Evolutionary conservation across 1,284 basidiomycete genomes (phyloP).

Genomic region (Microbotryomycetes sp.): DNA sequence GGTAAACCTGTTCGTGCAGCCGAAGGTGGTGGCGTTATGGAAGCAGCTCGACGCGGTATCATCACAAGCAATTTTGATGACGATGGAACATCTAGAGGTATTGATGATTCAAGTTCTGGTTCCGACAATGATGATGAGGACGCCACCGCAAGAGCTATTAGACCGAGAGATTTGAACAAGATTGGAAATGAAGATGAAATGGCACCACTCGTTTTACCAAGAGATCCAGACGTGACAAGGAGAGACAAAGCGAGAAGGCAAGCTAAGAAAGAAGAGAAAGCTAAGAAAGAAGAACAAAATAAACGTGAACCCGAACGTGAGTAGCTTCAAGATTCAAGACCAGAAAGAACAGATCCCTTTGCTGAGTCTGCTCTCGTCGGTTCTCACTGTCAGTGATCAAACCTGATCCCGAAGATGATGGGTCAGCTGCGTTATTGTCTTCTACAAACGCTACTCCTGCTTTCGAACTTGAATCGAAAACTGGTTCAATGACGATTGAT

Average conservation of each 20-base stretch:
- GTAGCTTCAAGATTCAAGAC: neutral
- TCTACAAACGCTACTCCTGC: constrained; percentile 19
- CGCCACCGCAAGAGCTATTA: constrained; percentile 5
- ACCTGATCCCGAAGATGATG: constrained; percentile 15
- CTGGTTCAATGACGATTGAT: constrained; percentile 23
- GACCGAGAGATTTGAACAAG: constrained; percentile 29
- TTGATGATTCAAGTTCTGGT: too few species aligned
- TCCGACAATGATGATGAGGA: constrained; percentile 17
- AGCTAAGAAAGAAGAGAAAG: constrained; percentile 22
- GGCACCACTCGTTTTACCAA: constrained; percentile 35
- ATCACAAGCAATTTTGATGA: constrained; percentile 6
- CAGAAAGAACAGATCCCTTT: too few species aligned
- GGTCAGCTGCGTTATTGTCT: constrained; percentile 5
- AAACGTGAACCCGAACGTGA: constrained; percentile 1
- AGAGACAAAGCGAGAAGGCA: constrained; percentile 27
- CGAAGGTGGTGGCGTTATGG: constrained; percentile 30
- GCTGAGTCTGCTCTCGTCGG: too few species aligned
- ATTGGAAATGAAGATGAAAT: constrained; percentile 36
- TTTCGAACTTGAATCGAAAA: constrained; percentile 26
- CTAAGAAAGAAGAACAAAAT: constrained; percentile 15
- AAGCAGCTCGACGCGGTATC: constrained; percentile 15
- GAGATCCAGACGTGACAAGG: constrained; percentile 31
- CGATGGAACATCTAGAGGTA: constrained; percentile 27
- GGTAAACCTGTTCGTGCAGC: constrained; percentile 1
- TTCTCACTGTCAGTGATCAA: constrained; percentile 23